phyloP scores from a whole-genome alignment of 1,284 basidiomycete genomes.

The Cutaneotrichosporon mucoides region DNA sequence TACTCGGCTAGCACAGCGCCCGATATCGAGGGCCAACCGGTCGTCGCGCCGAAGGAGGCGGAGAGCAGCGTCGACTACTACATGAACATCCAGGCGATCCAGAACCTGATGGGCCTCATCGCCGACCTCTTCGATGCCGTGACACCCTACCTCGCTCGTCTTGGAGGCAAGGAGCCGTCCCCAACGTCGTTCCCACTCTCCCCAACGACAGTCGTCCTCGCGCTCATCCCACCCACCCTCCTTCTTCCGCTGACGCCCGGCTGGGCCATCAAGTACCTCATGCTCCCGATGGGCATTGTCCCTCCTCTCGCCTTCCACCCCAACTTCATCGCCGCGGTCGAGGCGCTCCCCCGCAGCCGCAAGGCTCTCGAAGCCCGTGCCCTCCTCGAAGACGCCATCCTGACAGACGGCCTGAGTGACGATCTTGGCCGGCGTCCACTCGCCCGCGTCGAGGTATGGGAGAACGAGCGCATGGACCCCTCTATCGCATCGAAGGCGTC shows the following conservation, averaged over 20 bases:
- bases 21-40: slow-evolving; percentile 26
- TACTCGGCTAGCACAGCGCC: slow-evolving; percentile 17
- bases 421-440: slow-evolving; percentile 31
- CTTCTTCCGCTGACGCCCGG: slow-evolving; percentile 42
- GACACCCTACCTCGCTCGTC: slow-evolving; percentile 29
- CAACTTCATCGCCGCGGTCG: slow-evolving; percentile 29
- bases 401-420: slow-evolving; percentile 42
- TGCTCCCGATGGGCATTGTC: slow-evolving; percentile 40
- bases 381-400: slow-evolving; percentile 26
- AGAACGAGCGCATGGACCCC: slow-evolving; percentile 48
- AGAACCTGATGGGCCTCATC: slow-evolving; percentile 49
- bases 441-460: slow-evolving; percentile 43
- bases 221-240: slow-evolving; percentile 40
- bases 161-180: slow-evolving; percentile 19
- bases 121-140: slow-evolving; percentile 14
- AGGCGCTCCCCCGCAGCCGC: slow-evolving; percentile 23
- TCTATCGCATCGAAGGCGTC: slow-evolving; percentile 21
- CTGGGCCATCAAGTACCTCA: slow-evolving; percentile 37
- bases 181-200: slow-evolving; percentile 42
- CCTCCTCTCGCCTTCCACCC: slow-evolving; percentile 47
- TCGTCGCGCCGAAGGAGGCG: slow-evolving; percentile 40
- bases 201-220: slow-evolving; percentile 39
- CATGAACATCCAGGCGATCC: slow-evolving; percentile 51
- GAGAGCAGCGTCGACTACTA: slow-evolving; percentile 47
- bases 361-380: slow-evolving; percentile 22